Evolutionary conservation across 169 alveolate species (phyloP).

Genomic region (Plasmodium falciparum): DNA sequence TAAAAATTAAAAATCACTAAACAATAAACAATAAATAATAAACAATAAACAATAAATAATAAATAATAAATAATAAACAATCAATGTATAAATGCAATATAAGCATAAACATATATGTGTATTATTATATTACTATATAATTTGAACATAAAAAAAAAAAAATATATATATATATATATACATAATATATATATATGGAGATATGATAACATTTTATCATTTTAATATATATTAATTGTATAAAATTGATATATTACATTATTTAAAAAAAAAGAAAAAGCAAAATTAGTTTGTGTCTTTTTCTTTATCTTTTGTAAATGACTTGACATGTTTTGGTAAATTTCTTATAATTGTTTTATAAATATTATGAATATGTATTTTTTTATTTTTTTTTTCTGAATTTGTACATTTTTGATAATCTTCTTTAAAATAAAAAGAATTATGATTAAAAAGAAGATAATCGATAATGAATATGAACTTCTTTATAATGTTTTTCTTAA

Average conservation of each 20-base stretch:
- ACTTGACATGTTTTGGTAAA: slow-evolving; percentile 33
- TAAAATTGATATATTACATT: not conserved
- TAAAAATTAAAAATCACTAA: too few relatives aligned
- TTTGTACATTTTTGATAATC: not conserved
- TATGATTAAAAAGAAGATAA: slow-evolving; percentile 21
- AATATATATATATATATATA: not conserved
- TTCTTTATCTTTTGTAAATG: slow-evolving; percentile 8
- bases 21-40: too few relatives aligned
- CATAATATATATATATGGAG: too few relatives aligned
- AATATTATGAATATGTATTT: slow-evolving; percentile 41
- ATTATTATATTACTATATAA: too few relatives aligned
- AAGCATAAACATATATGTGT: too few relatives aligned
- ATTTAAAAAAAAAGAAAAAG: not conserved
- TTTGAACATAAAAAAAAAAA: not conserved
- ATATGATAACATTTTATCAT: too few relatives aligned
- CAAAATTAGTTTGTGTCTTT: not conserved
- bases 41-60: too few relatives aligned
- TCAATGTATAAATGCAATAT: too few relatives aligned
- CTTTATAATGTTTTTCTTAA: slow-evolving; percentile 24
- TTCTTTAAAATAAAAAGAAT: slow-evolving; percentile 23
- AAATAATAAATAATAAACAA: too few relatives aligned
- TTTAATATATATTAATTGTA: not conserved
- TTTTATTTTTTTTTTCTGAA: not conserved
- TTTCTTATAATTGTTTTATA: slow-evolving; percentile 56
- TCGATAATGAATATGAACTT: slow-evolving; percentile 44